A percentile compares a stretch with the other conserved stretches of the same genome.
These are phyloP conservation scores for bread wheat (Triticum aestivum) DNA, from an alignment of 176 grass and related monocot genomes.

Conservation along the genomic window IWGSC_CS_RefSeq_v2.1 NC_057804.1:382917927-382918426, in stretches of 20 bases:
- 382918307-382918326: constrained; percentile 91
- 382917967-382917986: constrained; percentile 57
- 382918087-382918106: constrained; percentile 75
- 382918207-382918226: constrained; percentile 86
- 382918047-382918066: constrained; percentile 93
- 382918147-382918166: constrained; percentile 76
- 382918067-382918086: constrained; percentile 96
- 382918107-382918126: constrained; percentile 54
- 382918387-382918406: neutral
- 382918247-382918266: constrained; percentile 57
- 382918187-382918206: constrained; percentile 99
- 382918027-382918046: constrained; percentile 51
- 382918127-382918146: constrained; percentile 58
- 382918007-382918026: constrained; percentile 56
- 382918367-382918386: neutral
- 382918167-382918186: constrained; percentile 96
- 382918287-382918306: constrained; percentile 91
- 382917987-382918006: constrained; percentile 67
- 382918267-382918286: constrained; percentile 51
- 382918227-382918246: constrained; percentile 49
- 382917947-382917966: constrained; percentile 68
- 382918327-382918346: constrained; percentile 67
- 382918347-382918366: constrained; percentile 46
- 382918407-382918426: constrained; percentile 4
- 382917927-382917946: constrained; percentile 88